Evolutionary conservation across 1,284 basidiomycete species (phyloP).

Genomic region (Mrakiaceae sp.): DNA sequence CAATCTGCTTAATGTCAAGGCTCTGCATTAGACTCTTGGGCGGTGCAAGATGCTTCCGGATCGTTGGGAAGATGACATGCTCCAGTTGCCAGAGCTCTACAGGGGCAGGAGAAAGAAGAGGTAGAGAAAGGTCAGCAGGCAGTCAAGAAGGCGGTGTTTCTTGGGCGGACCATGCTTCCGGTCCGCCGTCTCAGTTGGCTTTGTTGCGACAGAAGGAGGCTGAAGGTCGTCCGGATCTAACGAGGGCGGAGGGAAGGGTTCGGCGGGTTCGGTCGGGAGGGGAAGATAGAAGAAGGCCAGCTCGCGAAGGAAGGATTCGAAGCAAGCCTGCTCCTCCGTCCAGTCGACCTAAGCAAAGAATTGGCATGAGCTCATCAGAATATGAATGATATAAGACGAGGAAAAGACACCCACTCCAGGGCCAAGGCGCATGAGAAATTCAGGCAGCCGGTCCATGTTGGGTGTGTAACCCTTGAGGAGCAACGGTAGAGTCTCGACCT

Average conservation of each 20-base stretch:
- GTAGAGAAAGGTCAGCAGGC: not conserved
- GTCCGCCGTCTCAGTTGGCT: conserved; percentile 24
- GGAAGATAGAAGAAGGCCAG: conserved; percentile 83
- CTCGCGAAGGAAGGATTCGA: conserved; percentile 73
- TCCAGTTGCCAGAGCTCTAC: conserved; percentile 69
- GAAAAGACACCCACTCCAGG: conserved; percentile 51
- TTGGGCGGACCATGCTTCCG: conserved; percentile 31
- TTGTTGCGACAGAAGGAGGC: no score
- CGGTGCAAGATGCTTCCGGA: conserved; percentile 59
- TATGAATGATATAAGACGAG: conserved; percentile 1
- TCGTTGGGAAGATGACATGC: conserved; percentile 72
- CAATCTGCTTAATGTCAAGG: conserved; percentile 69
- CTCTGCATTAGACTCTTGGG: conserved; percentile 56
- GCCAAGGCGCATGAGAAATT: conserved; percentile 73
- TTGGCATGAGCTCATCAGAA: conserved; percentile 8
- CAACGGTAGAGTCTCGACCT: conserved; percentile 63
- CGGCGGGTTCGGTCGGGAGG: conserved; percentile 36
- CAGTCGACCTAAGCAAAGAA: conserved; percentile 59
- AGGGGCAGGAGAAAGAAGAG: not conserved
- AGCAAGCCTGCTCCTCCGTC: conserved; percentile 74
- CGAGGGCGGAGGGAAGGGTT: not conserved
- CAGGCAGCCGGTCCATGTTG: conserved; percentile 71
- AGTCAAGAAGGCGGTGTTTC: not conserved
- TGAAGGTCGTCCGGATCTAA: no score
- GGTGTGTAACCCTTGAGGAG: conserved; percentile 74